Conservation (phyloP, 768 basidiomycete species). For the Coprinopsis strossmayeri region DNA sequence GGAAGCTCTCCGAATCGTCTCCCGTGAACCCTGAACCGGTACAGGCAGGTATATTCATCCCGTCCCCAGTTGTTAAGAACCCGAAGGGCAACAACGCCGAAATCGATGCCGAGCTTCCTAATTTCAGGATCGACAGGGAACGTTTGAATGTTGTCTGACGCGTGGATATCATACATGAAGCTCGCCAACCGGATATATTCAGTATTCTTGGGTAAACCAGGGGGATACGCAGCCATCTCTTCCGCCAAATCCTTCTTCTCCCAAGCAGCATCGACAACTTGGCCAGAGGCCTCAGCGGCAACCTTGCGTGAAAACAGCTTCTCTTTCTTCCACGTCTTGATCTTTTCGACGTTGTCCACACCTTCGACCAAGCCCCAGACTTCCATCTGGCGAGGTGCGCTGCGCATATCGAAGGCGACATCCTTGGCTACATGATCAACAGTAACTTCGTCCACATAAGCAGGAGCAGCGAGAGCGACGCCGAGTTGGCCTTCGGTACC, state of each 20-base stretch:
- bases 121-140: slow-evolving; percentile 71
- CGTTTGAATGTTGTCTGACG: slow-evolving; percentile 63
- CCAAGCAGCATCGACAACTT: slow-evolving; percentile 24
- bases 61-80: slow-evolving; percentile 86
- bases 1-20: slow-evolving; percentile 38
- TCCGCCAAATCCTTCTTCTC: slow-evolving; percentile 21
- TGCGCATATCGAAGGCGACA: slow-evolving; percentile 72
- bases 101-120: slow-evolving; percentile 66
- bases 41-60: slow-evolving; percentile 81
- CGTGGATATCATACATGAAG: slow-evolving; percentile 59
- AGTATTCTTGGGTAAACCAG: slow-evolving; percentile 36
- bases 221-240: slow-evolving; percentile 35
- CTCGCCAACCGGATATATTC: slow-evolving; percentile 60
- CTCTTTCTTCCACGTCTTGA: slow-evolving; percentile 47
- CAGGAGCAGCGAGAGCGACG: slow-evolving; percentile 69
- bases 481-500: slow-evolving; percentile 79
- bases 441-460: slow-evolving; percentile 68
- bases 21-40: slow-evolving; percentile 79
- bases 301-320: slow-evolving; percentile 19
- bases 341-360: slow-evolving; percentile 56
- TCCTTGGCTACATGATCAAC: slow-evolving; percentile 88
- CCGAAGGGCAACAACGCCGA: slow-evolving; percentile 76
- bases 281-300: slow-evolving; percentile 21
- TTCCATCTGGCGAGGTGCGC: slow-evolving; percentile 83
- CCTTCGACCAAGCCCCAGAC: slow-evolving; percentile 90